phyloP scores from a whole-genome alignment of 2,329 filamentous ascomycete species.

The Cladobotryum protrusum region DNA sequence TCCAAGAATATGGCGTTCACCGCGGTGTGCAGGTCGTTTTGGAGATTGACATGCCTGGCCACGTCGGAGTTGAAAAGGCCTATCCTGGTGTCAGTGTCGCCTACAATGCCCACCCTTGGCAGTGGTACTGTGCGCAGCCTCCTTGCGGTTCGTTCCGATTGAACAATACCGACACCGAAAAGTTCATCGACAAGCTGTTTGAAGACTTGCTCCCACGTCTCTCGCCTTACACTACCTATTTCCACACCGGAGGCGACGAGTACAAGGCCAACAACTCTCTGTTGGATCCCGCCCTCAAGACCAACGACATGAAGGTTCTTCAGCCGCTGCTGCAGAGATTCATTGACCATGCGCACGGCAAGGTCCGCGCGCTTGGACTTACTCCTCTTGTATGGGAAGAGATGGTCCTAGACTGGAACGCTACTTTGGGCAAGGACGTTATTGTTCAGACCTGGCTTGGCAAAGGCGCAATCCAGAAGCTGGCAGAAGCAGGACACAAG shows the following conservation, averaged over 20 bases:
- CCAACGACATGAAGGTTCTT: slow-evolving; percentile 58
- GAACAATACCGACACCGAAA: slow-evolving; percentile 62
- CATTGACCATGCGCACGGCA: slow-evolving; percentile 61
- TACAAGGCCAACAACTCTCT: slow-evolving; percentile 62
- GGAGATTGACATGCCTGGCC: slow-evolving; percentile 57
- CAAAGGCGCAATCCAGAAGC: slow-evolving; percentile 51
- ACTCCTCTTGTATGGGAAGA: slow-evolving; percentile 84
- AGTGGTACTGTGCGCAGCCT: slow-evolving; percentile 56
- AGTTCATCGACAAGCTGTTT: slow-evolving; percentile 67
- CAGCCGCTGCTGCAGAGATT: slow-evolving; percentile 73
- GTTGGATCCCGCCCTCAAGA: slow-evolving; percentile 66
- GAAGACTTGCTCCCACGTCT: slow-evolving; percentile 71
- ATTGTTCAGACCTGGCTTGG: slow-evolving; percentile 76
- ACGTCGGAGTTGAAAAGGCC: slow-evolving; percentile 44
- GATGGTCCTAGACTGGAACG: slow-evolving; percentile 71
- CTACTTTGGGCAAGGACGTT: slow-evolving; percentile 63
- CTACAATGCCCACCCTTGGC: slow-evolving; percentile 50
- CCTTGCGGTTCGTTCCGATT: slow-evolving; percentile 69
- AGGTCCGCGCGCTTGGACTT: slow-evolving; percentile 57
- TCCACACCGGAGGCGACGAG: slow-evolving; percentile 85
- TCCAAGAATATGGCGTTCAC: slow-evolving; percentile 65
- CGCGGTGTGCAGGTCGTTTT: slow-evolving; percentile 53
- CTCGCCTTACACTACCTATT: slow-evolving; percentile 63
- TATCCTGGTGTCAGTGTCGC: slow-evolving; percentile 52
- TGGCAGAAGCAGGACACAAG: slow-evolving; percentile 59